Evolutionary conservation across 305 asterid species (phyloP), one percentile per base, ranked within the genome.

Genomic region (Rubia balearica): DNA sequence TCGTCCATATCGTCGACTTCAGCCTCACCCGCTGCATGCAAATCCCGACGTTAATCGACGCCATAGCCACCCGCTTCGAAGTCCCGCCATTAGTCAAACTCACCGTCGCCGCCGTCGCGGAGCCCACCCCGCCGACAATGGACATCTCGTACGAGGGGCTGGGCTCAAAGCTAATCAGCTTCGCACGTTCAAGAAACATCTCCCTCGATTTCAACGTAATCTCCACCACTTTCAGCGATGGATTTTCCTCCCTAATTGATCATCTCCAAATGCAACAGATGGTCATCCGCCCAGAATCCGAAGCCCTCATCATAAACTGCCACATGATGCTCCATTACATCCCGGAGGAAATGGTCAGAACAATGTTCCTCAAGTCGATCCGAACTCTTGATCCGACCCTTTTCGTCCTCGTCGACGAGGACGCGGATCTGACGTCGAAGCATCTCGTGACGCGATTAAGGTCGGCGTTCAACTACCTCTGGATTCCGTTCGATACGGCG

Each of bases 21-120:
- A 90, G 97, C 77, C 65, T 83, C 69, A 93, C 97, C 9, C 96
- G 83, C 75, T 89, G 98, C 97, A 87, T 90, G 96, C 97, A 93
- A 78, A 93, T 93, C 33, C 98, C 97, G 0, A 93, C 97, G 14
- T 84, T 93, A 41, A 90, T 90, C n/a, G 96, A 93, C 62, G 79
- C 96, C 3, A 62, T 93, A 0, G 84, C 97, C 48, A 55, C 76
- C 8, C 85, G 96, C 7, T 78, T 68, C 3, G 90, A 83, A 19
- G 85, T 77, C 1, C 94, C 90, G 2, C 98, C 96, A 13, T 53
- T 86, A 5, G 38, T 92, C 5, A 90, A 85, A 77, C 87, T 93
- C n/a, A 93, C 97, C 1, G 87, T 90, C 0, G 96, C 90, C 24
- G 91, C 83, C 6, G 71, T 85, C 57, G 63, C 81, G n/a, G 96